Evolutionary conservation across 2,329 filamentous ascomycete genomes (phyloP), one percentile per base, ranked within the genome.

Genomic region (Aspergillus costaricaensis): DNA sequence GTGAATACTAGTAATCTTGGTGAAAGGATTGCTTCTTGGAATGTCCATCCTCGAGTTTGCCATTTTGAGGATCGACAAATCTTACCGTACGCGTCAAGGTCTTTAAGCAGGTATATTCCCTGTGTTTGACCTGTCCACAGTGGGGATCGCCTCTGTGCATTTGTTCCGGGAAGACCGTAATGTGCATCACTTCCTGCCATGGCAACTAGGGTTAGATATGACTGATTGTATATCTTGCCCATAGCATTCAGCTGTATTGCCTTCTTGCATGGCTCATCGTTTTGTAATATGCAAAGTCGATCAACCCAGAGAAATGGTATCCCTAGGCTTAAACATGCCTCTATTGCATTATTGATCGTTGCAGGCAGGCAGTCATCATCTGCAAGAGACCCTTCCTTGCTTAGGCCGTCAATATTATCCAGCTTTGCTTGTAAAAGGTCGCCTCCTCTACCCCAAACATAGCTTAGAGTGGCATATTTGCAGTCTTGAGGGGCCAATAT

Each of bases 121-220:
- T 55, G 52, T 10, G 15, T 27, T 43, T 55, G 9, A n/a, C 38
- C 36, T 5, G 36, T 43, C 52, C 52, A 27, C 5, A 3, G 14
- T n/a, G 38, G 38, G n/a, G 14, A 25, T 32, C 36, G 21, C 17
- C 27, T 12, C 12, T 19, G 1, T 10, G 6, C 15, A 12, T 27
- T 14, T 55, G 21, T 44, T 9, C 52, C 52, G 5, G 52, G 52
- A 44, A 55, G 36, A 4, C 36, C 38, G 27, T 55, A 44, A 6
- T 27, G 10, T 10, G 52, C 21, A 17, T 44, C 52, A 9, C 21
- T 30, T 21, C 36, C 52, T 12, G 19, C 10, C 5, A 30, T 23
- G 4, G 52, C 52, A 30, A 55, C 19, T 14, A 55, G 38, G 14
- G 52, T 55, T 25, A 55, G 14, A 27, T 55, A 55, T 27, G 52